Evolutionary conservation across 1,284 basidiomycete genomes (phyloP), one percentile per base, ranked within the genome.

Genomic region (Phellopilus nigrolimitatus): DNA sequence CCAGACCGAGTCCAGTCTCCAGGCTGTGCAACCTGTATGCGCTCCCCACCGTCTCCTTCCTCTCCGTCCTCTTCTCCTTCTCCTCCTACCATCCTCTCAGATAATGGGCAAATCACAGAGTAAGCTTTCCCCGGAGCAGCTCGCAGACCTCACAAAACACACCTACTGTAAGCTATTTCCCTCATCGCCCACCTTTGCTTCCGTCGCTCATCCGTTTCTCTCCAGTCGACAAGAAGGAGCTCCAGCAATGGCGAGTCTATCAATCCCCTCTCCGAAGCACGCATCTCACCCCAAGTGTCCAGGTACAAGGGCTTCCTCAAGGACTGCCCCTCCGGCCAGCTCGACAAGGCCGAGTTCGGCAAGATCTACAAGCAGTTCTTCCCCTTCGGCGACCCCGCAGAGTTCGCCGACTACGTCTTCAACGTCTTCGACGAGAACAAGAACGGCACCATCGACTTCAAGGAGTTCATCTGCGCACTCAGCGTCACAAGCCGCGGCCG

Each of bases 321-420:
- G 71, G 97, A 99, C 72, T 99, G 97, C 68, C 97, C 97, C 0
- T 91, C 92, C 3, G 97, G 97, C 39, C 89, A 94, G 62, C 83
- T 99, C 61, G 91, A 98, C 79, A 97, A 94, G 78, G 76, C 83
- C 50, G 95, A 97, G 69, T 99, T 99, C 71, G 82, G 88, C 65
- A 88, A 91, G 68, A 99, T 99, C 78, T 99, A 99, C 81, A 94
- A 95, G 67, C 95, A 99, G 68, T 97, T 99, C 87, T 98, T 98
- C 78, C 95, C 95, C 21, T 99, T 99, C 64, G 97, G 97, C 53
- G 97, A 99, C 69, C 95, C 97, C 3, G 84, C 77, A 53, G 91
- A 97, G 66, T 99, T 99, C 63, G 94, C 97, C 42, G 93, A 98
- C 70, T 97, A 97, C 66, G 97, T 99, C 60, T 99, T 99, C 78